Evolutionary conservation across 805 yeast genomes (phyloP), one percentile per base, ranked within the genome.

Genomic region (Brettanomyces bruxellensis): DNA sequence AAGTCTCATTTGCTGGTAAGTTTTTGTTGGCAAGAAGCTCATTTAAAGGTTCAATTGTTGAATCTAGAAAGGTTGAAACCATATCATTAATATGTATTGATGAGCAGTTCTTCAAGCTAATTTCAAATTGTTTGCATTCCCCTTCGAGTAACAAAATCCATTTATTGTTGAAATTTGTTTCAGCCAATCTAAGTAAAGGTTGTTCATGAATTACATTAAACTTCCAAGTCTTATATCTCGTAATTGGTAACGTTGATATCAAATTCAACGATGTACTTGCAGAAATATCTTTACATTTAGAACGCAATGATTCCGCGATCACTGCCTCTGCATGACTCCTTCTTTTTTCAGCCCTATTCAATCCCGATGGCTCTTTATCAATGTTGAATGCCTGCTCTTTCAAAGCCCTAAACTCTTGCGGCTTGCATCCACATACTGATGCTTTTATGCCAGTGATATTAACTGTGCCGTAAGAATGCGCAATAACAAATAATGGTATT

Each of bases 141-240:
- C 96, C 96, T 57, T 87, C 95, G 11, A 88, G 62, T 13, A 87
- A 62, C 87, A 86, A 83, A 4, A 83, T 55, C 79, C 86, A 81
- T 3, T 79, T 78, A 53, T 80, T 81, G 22, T 75, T 71, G 12
- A 82, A 69, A 54, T 78, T 73, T 5, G 75, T 64, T 38, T 74
- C 70, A 1, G 75, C 63, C 12, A 82, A 56, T 2, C 76, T 70
- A 32, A 87, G 62, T 4, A 72, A 62, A 1, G 96, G 95, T 54
- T 87, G 89, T 0, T 56, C 58, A 37, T 62, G 50, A 3, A 61
- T 47, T n/a, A 63, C 65, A 12, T 45, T 40, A 14, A 48, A 45
- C 11, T 69, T 61, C 38, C 70, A 65, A 7, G 67, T 60, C 2
- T 66, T 70, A 4, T 50, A 24, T 12, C 22, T 36, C 12, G 25